These are phyloP conservation scores for Venturia carpophila DNA, from an alignment of 2,329 filamentous ascomycete genomes.

Conservation along the genomic window DNA sequence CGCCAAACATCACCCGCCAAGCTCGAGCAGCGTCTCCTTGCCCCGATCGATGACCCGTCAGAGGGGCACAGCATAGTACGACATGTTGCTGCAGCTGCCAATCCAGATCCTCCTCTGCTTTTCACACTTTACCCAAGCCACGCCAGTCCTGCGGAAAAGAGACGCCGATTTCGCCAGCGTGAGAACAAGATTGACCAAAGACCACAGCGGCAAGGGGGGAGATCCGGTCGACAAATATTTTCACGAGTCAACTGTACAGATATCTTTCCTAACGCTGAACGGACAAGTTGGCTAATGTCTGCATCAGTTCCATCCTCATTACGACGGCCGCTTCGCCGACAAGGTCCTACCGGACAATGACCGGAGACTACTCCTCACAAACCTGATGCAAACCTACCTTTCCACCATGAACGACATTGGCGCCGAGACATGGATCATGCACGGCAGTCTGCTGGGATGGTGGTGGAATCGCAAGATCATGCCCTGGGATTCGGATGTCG, in stretches of 20 bases:
- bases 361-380: conserved; percentile 41
- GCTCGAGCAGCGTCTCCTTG: background rate
- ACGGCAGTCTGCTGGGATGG: conserved; percentile 53
- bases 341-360: conserved; percentile 39
- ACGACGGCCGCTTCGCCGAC: conserved; percentile 49
- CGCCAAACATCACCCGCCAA: background rate
- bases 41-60: background rate
- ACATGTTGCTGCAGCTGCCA: conserved; percentile 15
- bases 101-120: background rate
- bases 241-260: conserved; percentile 39
- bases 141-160: conserved; percentile 23
- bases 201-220: conserved; percentile 33
- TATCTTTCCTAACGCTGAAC: background rate
- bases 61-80: background rate
- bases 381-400: conserved; percentile 49
- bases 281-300: conserved; percentile 12
- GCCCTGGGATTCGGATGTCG: conserved; percentile 55
- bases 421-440: conserved; percentile 56
- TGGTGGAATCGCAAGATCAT: conserved; percentile 56
- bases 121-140: background rate
- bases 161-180: conserved; percentile 40
- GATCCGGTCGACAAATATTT: conserved; percentile 44
- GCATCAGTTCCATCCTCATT: conserved; percentile 44
- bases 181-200: conserved; percentile 32
- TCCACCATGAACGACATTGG: conserved; percentile 49